Base-by-base conservation (phyloP, 2,329 filamentous ascomycete species). In the Phaeophleospora eucalypticola region DNA sequence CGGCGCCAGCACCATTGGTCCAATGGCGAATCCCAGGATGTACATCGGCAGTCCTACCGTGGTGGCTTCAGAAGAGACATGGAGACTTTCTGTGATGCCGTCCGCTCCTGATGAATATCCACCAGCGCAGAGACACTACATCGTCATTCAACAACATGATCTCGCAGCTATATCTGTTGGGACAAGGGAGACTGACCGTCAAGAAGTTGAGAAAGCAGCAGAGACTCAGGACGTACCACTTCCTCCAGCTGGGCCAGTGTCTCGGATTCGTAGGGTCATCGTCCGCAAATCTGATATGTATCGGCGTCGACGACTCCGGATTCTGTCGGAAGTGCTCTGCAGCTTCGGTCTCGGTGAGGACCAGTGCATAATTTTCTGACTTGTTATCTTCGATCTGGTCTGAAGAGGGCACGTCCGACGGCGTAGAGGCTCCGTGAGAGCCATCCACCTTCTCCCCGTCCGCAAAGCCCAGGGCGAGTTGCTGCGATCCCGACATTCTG, bases 11-110 rank as follows among this genome's bases (percentile, higher is more conserved):
- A 52, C 24, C 38, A 56, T 39, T 2, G 53, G 53, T 2, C 53
- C 50, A 2, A 74, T 66, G 0, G 71, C 71, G 2, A 75, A 58
- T 0, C 72, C 73, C 8, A 75, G 58, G 8, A 76, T 63, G 45
- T 75, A 76, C 46, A 75, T 59, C 24, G 69, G 72, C 36, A 76
- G 43, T 2, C 73, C 71, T 3, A 76, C 54, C 0, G 70, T 72
- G 1, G 66, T 70, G 10, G 72, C 58, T 27, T 71, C 68, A 7
- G 63, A 54, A 1, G 68, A 66, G 3, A 74, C 61, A 8, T 61
- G 59, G 46, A 75, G 69, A n/a, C 70, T 68, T 6, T 65, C 59
- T 0, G 61, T 64, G 41, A 76, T 73, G 32, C 70, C 68, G 15
- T 52, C 57, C 6, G 63, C 57, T 0, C 65, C 69, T 0, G 72